A percentile compares a stretch with the other conserved stretches of the same genome.
phyloP scores from a whole-genome alignment of 2,329 filamentous ascomycete genomes.

The Aureobasidium subglaciale region DNA sequence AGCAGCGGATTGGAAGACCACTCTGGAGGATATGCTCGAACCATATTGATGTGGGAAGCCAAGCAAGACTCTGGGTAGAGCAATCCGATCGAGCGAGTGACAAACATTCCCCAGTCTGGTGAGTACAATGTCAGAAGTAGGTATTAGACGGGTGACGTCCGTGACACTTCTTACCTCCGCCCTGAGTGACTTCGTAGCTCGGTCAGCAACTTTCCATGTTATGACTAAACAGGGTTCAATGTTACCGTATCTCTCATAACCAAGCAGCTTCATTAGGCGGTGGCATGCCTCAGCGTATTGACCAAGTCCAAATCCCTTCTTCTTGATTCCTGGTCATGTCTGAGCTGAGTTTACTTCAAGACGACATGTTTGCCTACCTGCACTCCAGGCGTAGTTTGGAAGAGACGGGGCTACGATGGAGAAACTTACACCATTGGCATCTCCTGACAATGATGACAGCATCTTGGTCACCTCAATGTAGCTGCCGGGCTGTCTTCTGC shows the following conservation, averaged over 20 bases:
- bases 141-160: too few relatives aligned
- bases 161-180: constrained; percentile 36
- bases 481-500: constrained; percentile 48
- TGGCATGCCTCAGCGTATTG: constrained; percentile 60
- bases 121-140: background rate
- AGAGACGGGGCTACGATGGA: constrained; percentile 48
- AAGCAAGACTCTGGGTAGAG: constrained; percentile 52
- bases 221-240: background rate
- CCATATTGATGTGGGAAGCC: constrained; percentile 58
- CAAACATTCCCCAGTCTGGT: constrained; percentile 59
- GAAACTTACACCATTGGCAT: constrained; percentile 40
- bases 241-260: constrained; percentile 53
- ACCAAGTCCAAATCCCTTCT: constrained; percentile 50
- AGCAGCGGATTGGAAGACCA: constrained; percentile 49
- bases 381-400: constrained; percentile 52
- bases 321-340: constrained; percentile 31
- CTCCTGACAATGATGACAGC: constrained; percentile 39
- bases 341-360: background rate
- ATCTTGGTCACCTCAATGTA: constrained; percentile 61
- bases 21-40: constrained; percentile 44
- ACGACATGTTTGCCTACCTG: constrained; percentile 1
- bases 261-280: constrained; percentile 61
- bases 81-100: constrained; percentile 55
- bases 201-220: background rate
- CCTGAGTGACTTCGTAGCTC: constrained; percentile 44